Evolutionary conservation across 192 early-diverging fungal species (phyloP), one percentile per base, ranked within the genome.

Genomic region (Umbelopsis ramanniana): DNA sequence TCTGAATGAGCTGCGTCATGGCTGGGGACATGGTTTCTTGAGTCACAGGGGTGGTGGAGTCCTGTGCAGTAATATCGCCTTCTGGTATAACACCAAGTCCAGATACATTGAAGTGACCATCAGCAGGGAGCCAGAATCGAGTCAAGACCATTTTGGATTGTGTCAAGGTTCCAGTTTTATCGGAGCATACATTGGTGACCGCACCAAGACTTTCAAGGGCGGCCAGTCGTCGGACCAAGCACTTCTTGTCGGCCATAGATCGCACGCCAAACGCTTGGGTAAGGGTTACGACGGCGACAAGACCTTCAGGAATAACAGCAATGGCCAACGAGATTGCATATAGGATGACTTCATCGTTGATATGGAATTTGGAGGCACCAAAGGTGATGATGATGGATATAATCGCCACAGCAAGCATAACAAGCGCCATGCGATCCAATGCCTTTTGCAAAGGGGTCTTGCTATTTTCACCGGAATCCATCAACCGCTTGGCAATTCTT

Each of bases 121-220:
- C 90, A 29, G 86, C 82, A 6, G 89, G 88, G 10, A 93, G 89
- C 94, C 95, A 97, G 17, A 94, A 84, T 47, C 89, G 83, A 21
- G 90, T 89, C 23, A 94, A 84, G 9, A 95, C 95, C 96, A 98
- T 98, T 77, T 96, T 96, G 71, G 93, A 93, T 81, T 97, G 94
- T 0, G 96, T 98, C 37, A 97, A 81, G 14, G 96, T 98, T 24
- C 96, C 96, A 1, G 90, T 91, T 86, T 98, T 98, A 78, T 97
- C 96, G 8, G 97, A 97, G 80, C 97, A 98, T 76, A 98, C 94
- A 74, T 93, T 92, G 38, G 94, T 95, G 12, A 98, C 93, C 3
- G 95, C 92, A 19, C 97, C 97, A 15, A 98, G 80, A 23, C 91
- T 91, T 83, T 98, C 97, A 3, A 98, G 86, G 6, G 93, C 92